Evolutionary conservation across 805 yeast genomes (phyloP).

Genomic region (Candida parachauliodes): DNA sequence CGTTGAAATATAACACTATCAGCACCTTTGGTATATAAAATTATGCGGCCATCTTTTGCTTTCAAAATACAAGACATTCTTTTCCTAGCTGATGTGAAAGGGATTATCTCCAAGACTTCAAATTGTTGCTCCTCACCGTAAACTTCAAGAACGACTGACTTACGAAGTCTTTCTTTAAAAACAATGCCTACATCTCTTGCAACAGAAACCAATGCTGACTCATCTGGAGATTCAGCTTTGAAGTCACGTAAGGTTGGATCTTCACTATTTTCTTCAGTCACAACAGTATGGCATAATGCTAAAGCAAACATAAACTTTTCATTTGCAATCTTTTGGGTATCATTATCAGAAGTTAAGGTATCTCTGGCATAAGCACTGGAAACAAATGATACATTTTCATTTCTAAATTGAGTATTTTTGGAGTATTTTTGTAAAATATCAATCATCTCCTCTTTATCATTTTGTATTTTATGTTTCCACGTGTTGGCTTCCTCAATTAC

Average conservation of each 20-base stretch:
- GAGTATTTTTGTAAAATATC: slow-evolving; percentile 27
- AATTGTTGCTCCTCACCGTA: slow-evolving; percentile 46
- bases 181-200: slow-evolving; percentile 73
- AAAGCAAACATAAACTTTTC: slow-evolving; percentile 60
- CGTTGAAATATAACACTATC: slow-evolving; percentile 60
- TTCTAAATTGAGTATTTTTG: slow-evolving; percentile 47
- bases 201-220: slow-evolving; percentile 71
- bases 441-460: slow-evolving; percentile 49
- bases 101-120: slow-evolving; percentile 52
- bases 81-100: slow-evolving; percentile 69
- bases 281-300: slow-evolving; percentile 73
- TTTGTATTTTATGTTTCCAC: slow-evolving; percentile 38
- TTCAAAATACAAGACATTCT: slow-evolving; percentile 74
- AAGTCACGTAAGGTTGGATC: slow-evolving; percentile 44
- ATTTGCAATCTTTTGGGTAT: slow-evolving; percentile 43
- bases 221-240: slow-evolving; percentile 84
- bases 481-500: slow-evolving; percentile 45
- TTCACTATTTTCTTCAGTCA: slow-evolving; percentile 48
- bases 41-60: slow-evolving; percentile 36
- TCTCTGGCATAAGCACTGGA: slow-evolving; percentile 59
- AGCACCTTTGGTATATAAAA: slow-evolving; percentile 68
- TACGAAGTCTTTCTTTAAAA: slow-evolving; percentile 51
- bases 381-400: slow-evolving; percentile 55
- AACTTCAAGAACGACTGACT: slow-evolving; percentile 38
- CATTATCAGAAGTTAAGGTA: slow-evolving; percentile 31